These are phyloP conservation scores for Colletotrichum camelliae DNA, from an alignment of 2,329 filamentous ascomycete species.

Conservation along the genomic window DNA sequence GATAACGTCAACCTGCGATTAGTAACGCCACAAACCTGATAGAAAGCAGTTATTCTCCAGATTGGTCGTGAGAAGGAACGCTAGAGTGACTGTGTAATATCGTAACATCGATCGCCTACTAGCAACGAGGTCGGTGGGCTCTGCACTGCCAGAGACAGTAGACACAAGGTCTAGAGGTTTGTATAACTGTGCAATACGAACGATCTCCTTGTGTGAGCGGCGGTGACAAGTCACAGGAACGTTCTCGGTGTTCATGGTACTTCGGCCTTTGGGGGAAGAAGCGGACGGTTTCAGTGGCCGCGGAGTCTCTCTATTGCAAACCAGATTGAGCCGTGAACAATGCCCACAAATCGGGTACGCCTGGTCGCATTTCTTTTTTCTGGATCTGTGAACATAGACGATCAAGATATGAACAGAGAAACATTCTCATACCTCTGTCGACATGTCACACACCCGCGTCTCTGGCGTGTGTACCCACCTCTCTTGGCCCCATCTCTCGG, in stretches of 20 bases:
- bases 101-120: conserved; percentile 23
- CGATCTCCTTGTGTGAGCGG: background rate
- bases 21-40: conserved; percentile 8
- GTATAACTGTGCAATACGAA: background rate
- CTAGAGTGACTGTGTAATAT: conserved; percentile 22
- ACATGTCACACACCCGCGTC: conserved; percentile 26
- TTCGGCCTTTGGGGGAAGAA: background rate
- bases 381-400: background rate
- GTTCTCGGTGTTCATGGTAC: background rate
- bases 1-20: no score
- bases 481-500: background rate
- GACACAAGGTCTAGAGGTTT: background rate
- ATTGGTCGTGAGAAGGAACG: conserved; percentile 19
- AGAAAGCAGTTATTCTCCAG: conserved; percentile 25
- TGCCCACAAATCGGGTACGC: conserved; percentile 21
- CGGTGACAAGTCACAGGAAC: background rate
- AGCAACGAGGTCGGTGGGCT: background rate
- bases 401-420: background rate
- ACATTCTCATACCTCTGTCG: conserved; percentile 12
- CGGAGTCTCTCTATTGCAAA: conserved; percentile 21
- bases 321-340: conserved; percentile 24
- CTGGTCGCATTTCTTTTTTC: conserved; percentile 26
- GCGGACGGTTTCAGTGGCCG: background rate
- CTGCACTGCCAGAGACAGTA: background rate
- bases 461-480: conserved; percentile 25